Conservation (phyloP, 148 eudicot genomes). For the Pouteria glomerata region DNA sequence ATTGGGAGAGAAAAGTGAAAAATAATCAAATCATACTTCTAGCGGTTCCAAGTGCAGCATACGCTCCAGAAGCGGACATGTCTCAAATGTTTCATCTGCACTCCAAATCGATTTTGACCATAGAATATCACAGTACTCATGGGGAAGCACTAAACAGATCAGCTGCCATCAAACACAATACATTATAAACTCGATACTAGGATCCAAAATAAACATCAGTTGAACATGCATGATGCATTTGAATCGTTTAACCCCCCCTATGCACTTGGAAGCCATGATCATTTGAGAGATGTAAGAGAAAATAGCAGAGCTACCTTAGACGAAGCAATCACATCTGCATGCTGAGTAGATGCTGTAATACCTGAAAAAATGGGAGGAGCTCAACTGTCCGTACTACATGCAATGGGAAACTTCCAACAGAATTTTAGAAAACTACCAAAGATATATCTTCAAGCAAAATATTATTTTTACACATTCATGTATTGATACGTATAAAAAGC, state of each 20-base stretch:
- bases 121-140: constrained; percentile 48
- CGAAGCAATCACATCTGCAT: constrained; percentile 65
- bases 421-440: too few relatives aligned
- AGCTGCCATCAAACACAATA: constrained; percentile 46
- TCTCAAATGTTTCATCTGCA: constrained; percentile 51
- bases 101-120: constrained; percentile 73
- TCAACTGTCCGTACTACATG: not conserved
- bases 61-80: constrained; percentile 57
- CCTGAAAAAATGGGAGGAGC: constrained; percentile 33
- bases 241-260: too few relatives aligned
- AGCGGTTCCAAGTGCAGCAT: constrained; percentile 68
- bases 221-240: not conserved
- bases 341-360: constrained; percentile 38
- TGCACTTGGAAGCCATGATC: not conserved
- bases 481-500: too few relatives aligned
- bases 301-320: constrained; percentile 45
- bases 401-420: too few relatives aligned
- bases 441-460: too few relatives aligned
- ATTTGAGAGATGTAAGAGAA: not conserved
- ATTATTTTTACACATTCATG: too few relatives aligned
- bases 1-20: not conserved
- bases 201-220: not conserved
- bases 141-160: constrained; percentile 70
- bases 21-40: constrained; percentile 39
- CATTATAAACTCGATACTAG: constrained; percentile 2